These are phyloP conservation scores for Wickerhamomyces hampshirensis DNA, from an alignment of 805 yeast species.

Conservation along the genomic window DNA sequence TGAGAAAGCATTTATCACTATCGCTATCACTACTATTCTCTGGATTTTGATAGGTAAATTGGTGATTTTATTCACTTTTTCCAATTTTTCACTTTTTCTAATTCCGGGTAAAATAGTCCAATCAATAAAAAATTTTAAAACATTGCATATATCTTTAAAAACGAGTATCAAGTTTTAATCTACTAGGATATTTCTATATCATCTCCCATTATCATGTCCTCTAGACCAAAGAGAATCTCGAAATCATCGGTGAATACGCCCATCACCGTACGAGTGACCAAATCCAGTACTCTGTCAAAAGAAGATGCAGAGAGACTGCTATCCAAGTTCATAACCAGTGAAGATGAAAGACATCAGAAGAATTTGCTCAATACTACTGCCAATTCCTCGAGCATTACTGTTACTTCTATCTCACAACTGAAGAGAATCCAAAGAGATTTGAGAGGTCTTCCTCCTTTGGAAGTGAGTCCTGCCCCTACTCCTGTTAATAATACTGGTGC, in stretches of 20 bases:
- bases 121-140: too few relatives aligned
- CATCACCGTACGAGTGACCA: conserved; percentile 16
- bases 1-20: too few relatives aligned
- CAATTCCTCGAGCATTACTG: conserved; percentile 20
- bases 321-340: conserved; percentile 35
- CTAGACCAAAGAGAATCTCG: conserved; percentile 18
- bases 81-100: too few relatives aligned
- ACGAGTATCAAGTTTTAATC: too few relatives aligned
- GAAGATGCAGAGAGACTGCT: conserved; percentile 42
- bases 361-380: conserved; percentile 16
- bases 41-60: too few relatives aligned
- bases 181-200: too few relatives aligned
- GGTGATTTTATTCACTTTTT: too few relatives aligned
- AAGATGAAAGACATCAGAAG: conserved; percentile 16
- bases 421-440: conserved; percentile 72
- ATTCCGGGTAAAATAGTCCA: too few relatives aligned
- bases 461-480: conserved; percentile 12
- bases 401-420: conserved; percentile 47
- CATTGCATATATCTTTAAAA: too few relatives aligned
- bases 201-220: conserved; percentile 6
- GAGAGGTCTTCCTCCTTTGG: conserved; percentile 70
- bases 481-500: not conserved
- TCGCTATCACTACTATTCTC: too few relatives aligned
- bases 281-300: conserved; percentile 26
- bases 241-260: conserved; percentile 24